Evolutionary conservation across 2,329 filamentous ascomycete species (phyloP).

Genomic region (Ilyonectria sp.): DNA sequence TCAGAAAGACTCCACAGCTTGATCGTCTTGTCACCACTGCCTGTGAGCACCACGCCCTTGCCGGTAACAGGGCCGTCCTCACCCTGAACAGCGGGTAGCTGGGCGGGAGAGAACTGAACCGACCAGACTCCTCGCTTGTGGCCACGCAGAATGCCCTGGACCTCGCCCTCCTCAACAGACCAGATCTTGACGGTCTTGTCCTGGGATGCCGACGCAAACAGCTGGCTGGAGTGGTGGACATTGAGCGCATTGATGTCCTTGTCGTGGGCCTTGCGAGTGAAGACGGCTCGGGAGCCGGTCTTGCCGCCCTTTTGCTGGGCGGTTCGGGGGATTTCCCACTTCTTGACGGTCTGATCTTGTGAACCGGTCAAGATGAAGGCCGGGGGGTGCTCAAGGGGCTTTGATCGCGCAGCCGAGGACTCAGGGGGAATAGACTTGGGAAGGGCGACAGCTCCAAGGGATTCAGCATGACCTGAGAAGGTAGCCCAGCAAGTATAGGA

Average conservation of each 20-base stretch:
- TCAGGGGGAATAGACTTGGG: conserved; percentile 78
- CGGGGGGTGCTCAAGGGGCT: conserved; percentile 85
- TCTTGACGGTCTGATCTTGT: conserved; percentile 95
- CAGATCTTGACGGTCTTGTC: conserved; percentile 98
- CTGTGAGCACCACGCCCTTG: conserved; percentile 89
- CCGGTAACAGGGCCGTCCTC: conserved; percentile 81
- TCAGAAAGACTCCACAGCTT: conserved; percentile 95
- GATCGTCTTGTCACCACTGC: conserved; percentile 95
- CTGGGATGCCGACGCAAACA: conserved; percentile 97
- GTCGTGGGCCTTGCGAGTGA: conserved; percentile 95
- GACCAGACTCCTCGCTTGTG: conserved; percentile 98
- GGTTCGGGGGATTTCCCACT: conserved; percentile 84
- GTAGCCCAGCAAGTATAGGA: conserved; percentile 85
- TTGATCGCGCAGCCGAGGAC: conserved; percentile 78
- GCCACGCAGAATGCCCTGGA: conserved; percentile 90
- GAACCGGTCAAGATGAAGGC: conserved; percentile 91
- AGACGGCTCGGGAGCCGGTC: conserved; percentile 77
- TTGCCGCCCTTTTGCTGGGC: conserved; percentile 61
- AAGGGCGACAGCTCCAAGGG: conserved; percentile 89
- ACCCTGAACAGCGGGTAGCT: conserved; percentile 80
- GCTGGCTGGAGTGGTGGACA: conserved; percentile 78
- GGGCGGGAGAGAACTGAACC: conserved; percentile 87
- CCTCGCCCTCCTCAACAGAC: conserved; percentile 90
- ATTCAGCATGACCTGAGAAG: conserved; percentile 95
- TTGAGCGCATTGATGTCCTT: conserved; percentile 99